Percentiles rank a stretch among this genome's conserved stretches.
phyloP scores from a whole-genome alignment of 768 basidiomycete species.

The Boletus reticulatus region DNA sequence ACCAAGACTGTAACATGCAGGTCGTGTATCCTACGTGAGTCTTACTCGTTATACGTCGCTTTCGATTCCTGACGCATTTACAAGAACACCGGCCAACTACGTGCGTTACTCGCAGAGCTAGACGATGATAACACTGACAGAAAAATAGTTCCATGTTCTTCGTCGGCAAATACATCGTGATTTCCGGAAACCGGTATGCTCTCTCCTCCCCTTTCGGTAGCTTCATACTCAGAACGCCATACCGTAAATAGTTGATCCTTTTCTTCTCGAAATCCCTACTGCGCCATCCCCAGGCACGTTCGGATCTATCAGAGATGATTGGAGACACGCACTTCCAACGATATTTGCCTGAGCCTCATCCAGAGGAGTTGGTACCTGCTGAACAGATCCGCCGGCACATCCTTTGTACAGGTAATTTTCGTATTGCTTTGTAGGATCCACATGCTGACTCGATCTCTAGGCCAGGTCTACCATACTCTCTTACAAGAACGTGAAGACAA shows the following conservation, averaged over 20 bases:
- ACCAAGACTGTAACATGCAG: slow-evolving; percentile 99
- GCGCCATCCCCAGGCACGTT: slow-evolving; percentile 91
- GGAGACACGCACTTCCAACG: slow-evolving; percentile 91
- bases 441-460: slow-evolving; percentile 33
- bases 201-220: background rate
- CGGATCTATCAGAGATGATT: slow-evolving; percentile 82
- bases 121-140: slow-evolving; percentile 11
- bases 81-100: slow-evolving; percentile 92
- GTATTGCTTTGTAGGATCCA: background rate
- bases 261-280: slow-evolving; percentile 98
- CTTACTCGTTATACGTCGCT: background rate
- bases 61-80: slow-evolving; percentile 7
- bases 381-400: slow-evolving; percentile 92
- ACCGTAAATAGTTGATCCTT: slow-evolving; percentile 61
- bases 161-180: slow-evolving; percentile 97
- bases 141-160: slow-evolving; percentile 83
- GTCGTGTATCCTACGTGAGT: slow-evolving; percentile 94
- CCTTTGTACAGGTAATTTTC: slow-evolving; percentile 68
- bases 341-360: slow-evolving; percentile 83
- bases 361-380: slow-evolving; percentile 68
- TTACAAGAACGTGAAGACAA: slow-evolving; percentile 87
- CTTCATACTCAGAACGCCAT: background rate
- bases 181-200: slow-evolving; percentile 89
- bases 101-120: slow-evolving; percentile 32
- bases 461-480: slow-evolving; percentile 93